Conservation (phyloP, 2,329 filamentous ascomycete species). For the Sarocladium brachiariae region DNA sequence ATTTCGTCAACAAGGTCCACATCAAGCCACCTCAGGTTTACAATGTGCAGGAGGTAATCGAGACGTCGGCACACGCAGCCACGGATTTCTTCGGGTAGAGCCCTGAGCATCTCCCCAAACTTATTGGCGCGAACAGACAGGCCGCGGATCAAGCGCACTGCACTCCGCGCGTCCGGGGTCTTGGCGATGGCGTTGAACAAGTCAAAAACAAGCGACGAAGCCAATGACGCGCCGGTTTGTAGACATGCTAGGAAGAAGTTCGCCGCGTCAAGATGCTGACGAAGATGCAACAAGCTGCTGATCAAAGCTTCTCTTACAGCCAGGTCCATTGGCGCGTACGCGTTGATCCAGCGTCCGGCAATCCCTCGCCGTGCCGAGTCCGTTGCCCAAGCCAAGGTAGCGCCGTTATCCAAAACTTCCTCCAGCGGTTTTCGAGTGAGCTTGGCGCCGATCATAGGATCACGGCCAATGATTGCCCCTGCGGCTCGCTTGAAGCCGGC, state of each 20-base stretch:
- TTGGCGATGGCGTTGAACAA: constrained; percentile 5
- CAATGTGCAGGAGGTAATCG: background rate
- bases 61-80: background rate
- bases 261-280: constrained; percentile 36
- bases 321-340: constrained; percentile 31
- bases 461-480: constrained; percentile 15
- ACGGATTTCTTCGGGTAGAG: background rate
- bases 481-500: background rate
- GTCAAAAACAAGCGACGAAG: constrained; percentile 11
- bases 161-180: background rate
- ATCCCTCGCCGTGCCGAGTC: background rate
- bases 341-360: constrained; percentile 29
- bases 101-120: background rate
- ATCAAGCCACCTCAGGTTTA: background rate
- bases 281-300: constrained; percentile 40
- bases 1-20: background rate
- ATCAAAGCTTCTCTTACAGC: constrained; percentile 39
- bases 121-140: background rate
- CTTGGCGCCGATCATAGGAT: constrained; percentile 31
- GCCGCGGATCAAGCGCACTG: background rate
- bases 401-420: constrained; percentile 19
- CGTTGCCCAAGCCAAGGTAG: background rate
- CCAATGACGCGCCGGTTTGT: constrained; percentile 25
- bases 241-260: constrained; percentile 34
- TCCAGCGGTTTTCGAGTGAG: constrained; percentile 27